phyloP scores from a whole-genome alignment of 345 rosid genomes.

The Populus nigra region DNA sequence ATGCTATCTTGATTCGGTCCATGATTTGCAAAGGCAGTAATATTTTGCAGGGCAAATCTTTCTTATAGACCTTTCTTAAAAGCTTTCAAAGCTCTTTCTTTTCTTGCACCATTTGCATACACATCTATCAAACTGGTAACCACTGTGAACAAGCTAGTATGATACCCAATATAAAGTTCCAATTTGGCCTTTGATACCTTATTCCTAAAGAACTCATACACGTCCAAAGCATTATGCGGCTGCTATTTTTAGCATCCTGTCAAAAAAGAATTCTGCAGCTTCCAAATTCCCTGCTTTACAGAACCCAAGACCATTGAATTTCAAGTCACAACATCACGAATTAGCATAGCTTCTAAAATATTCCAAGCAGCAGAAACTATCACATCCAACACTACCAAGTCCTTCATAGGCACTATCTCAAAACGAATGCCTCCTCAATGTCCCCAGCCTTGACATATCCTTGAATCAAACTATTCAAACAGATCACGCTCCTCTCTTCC shows the following conservation, averaged over 20 bases:
- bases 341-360: constrained; percentile 23
- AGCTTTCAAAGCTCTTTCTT: constrained; percentile 20
- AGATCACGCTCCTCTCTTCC: constrained; percentile 29
- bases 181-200: constrained; percentile 27
- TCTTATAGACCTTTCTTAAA: constrained; percentile 21
- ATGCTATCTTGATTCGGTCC: constrained; percentile 31
- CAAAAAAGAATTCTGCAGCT: constrained; percentile 21
- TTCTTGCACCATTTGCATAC: constrained; percentile 32
- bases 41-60: constrained; percentile 33
- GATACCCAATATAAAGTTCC: constrained; percentile 25
- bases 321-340: constrained; percentile 24
- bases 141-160: constrained; percentile 27
- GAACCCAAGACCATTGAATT: constrained; percentile 31
- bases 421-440: constrained; percentile 11
- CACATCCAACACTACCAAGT: constrained; percentile 27
- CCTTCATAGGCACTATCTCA: constrained; percentile 29
- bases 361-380: constrained; percentile 29
- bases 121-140: constrained; percentile 29
- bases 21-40: constrained; percentile 34
- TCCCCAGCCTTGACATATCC: constrained; percentile 32
- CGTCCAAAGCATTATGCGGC: constrained; percentile 33
- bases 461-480: constrained; percentile 34
- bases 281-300: constrained; percentile 25
- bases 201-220: constrained; percentile 21
- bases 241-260: constrained; percentile 34